phyloP scores from a whole-genome alignment of 805 yeast species.

The Monosporozyma siamensis region DNA sequence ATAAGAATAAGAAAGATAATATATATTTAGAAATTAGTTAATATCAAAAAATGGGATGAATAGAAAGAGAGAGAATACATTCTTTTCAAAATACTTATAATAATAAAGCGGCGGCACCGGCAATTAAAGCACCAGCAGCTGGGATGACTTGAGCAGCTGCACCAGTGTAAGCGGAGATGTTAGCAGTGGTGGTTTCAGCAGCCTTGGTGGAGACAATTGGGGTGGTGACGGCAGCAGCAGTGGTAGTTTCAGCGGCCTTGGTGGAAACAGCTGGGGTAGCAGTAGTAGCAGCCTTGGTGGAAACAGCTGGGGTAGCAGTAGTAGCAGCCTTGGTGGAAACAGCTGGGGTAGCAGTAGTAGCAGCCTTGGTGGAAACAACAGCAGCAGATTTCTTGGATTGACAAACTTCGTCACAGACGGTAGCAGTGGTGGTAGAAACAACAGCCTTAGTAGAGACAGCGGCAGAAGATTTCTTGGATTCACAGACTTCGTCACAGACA shows the following conservation, averaged over 20 bases:
- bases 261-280: constrained; percentile 18
- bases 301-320: constrained; percentile 19
- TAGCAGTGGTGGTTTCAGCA: constrained; percentile 15
- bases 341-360: constrained; percentile 26
- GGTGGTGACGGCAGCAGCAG: constrained; percentile 18
- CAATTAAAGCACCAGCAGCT: constrained; percentile 41
- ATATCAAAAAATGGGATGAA: not conserved
- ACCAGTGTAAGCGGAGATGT: constrained; percentile 32
- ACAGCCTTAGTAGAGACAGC: constrained; percentile 22
- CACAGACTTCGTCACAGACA: too few relatives aligned
- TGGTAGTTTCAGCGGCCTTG: constrained; percentile 11
- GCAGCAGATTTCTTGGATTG: constrained; percentile 8
- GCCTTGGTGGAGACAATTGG: constrained; percentile 22
- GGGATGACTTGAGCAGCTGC: constrained; percentile 39
- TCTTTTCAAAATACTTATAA: constrained; percentile 27
- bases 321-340: too few relatives aligned
- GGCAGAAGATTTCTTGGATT: constrained; percentile 9
- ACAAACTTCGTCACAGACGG: too few relatives aligned
- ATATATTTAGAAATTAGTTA: not conserved
- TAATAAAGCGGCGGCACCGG: constrained; percentile 42
- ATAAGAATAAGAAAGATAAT: too few relatives aligned
- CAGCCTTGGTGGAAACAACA: constrained; percentile 22
- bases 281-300: constrained; percentile 26
- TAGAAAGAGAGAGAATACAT: too few relatives aligned
- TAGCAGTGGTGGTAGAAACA: constrained; percentile 27